These are phyloP conservation scores for Phytophthora citrophthora DNA, from an alignment of 352 stramenopile species.

Conservation along the genomic window DNA sequence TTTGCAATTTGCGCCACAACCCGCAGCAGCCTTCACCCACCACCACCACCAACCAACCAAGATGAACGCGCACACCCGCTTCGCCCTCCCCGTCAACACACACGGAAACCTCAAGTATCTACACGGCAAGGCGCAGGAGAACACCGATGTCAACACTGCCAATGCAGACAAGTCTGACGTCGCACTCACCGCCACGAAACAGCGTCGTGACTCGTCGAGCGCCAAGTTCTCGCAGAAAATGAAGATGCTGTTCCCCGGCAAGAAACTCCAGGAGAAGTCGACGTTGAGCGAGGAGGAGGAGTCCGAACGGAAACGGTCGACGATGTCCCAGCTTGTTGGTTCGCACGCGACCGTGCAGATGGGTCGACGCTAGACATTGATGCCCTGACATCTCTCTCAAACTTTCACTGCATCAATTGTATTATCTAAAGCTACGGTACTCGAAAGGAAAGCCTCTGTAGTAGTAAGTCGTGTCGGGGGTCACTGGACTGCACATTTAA, in stretches of 20 bases:
- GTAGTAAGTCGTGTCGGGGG: not conserved
- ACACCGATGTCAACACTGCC: slow-evolving; percentile 1
- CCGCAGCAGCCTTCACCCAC: not conserved
- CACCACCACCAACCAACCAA: not conserved
- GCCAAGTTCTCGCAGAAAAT: slow-evolving; percentile 27
- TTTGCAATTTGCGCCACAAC: slow-evolving; percentile 20
- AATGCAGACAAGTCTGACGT: slow-evolving; percentile 7
- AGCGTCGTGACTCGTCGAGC: slow-evolving; percentile 11
- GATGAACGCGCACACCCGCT: slow-evolving; percentile 29
- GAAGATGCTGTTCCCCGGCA: slow-evolving; percentile 17
- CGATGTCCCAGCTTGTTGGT: slow-evolving; percentile 16
- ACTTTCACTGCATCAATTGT: not conserved
- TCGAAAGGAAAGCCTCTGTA: not conserved
- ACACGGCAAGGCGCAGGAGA: slow-evolving; percentile 15
- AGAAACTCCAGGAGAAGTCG: slow-evolving; percentile 7
- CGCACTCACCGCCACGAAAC: not conserved
- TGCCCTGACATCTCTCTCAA: too few species aligned
- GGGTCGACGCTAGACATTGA: slow-evolving; percentile 11
- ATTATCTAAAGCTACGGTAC: not conserved
- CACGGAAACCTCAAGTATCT: slow-evolving; percentile 26
- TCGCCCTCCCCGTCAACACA: slow-evolving; percentile 30
- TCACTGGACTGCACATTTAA: not conserved
- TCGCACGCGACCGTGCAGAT: slow-evolving; percentile 23
- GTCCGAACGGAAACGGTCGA: slow-evolving; percentile 25
- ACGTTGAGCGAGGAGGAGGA: slow-evolving; percentile 4